A percentile compares a stretch with the other conserved stretches of the same genome.
These are phyloP conservation scores for Byssothecium circinans DNA, from an alignment of 2,329 filamentous ascomycete species.

Conservation along the genomic window DNA sequence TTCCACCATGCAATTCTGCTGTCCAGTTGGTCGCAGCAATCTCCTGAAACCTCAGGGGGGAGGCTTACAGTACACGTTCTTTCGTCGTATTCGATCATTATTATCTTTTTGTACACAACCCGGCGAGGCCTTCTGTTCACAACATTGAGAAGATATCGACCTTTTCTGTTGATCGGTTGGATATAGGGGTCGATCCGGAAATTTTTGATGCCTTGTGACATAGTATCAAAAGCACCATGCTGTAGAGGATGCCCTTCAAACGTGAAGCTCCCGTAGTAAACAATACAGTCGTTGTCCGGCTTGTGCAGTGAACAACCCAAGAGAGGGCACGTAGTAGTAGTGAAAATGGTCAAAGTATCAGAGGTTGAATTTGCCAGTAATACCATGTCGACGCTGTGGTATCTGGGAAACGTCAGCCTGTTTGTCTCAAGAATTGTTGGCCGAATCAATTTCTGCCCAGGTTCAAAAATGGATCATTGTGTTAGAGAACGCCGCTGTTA, in stretches of 20 bases:
- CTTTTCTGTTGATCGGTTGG: conserved; percentile 5
- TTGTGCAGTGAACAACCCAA: not conserved
- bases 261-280: conserved; percentile 9
- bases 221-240: not conserved
- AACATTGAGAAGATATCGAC: conserved; percentile 7
- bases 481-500: no score
- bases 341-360: conserved; percentile 1
- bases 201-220: not conserved
- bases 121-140: not conserved
- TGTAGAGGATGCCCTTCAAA: conserved; percentile 7
- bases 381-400: not conserved
- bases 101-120: not conserved
- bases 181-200: not conserved
- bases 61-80: not conserved
- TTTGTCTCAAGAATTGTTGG: no score
- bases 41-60: no score
- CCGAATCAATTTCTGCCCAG: no score
- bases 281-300: not conserved
- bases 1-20: conserved; percentile 11
- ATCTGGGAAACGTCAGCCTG: conserved; percentile 1
- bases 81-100: not conserved
- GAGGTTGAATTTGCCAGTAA: not conserved
- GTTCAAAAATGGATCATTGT: no score
- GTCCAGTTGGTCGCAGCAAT: not conserved
- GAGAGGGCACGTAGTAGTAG: not conserved